A percentile compares a stretch with the other conserved stretches of the same genome.
phyloP scores from a whole-genome alignment of 495 filamentous ascomycete species.

The Daldinia grandis region DNA sequence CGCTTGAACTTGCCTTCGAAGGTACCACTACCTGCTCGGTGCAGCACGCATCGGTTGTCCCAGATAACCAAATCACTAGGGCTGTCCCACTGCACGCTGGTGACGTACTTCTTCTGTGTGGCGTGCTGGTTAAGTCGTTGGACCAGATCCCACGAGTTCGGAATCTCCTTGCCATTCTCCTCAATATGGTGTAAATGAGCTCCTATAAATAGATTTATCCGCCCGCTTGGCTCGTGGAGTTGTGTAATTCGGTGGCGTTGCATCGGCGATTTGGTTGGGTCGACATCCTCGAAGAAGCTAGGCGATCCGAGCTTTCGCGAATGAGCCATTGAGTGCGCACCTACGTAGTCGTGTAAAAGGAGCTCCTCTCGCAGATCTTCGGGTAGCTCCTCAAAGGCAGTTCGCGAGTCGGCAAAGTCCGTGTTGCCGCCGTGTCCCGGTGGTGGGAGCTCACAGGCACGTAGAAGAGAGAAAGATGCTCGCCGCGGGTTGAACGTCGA shows the following conservation, averaged over 20 bases:
- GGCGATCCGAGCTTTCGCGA: constrained; percentile 63
- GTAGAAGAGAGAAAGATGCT: constrained; percentile 62
- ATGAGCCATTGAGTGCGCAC: constrained; percentile 62
- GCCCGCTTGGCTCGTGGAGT: constrained; percentile 60
- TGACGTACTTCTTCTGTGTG: constrained; percentile 59
- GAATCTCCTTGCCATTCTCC: constrained; percentile 45
- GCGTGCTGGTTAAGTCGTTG: constrained; percentile 56
- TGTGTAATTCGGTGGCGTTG: constrained; percentile 60
- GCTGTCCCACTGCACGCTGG: constrained; percentile 59
- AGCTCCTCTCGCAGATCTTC: constrained; percentile 50
- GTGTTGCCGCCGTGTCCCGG: constrained; percentile 61
- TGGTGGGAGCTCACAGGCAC: constrained; percentile 62
- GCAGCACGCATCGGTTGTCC: constrained; percentile 67
- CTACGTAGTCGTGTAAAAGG: constrained; percentile 59
- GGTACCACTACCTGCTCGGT: constrained; percentile 59
- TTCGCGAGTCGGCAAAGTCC: constrained; percentile 65
- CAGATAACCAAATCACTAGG: constrained; percentile 64
- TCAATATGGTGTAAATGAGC: constrained; percentile 67
- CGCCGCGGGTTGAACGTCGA: constrained; percentile 68
- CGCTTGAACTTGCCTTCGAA: constrained; percentile 61
- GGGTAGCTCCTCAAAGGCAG: constrained; percentile 62
- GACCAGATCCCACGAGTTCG: constrained; percentile 51
- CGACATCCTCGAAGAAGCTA: constrained; percentile 58
- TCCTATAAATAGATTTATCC: constrained; percentile 64
- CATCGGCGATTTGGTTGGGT: constrained; percentile 56